Conservation (phyloP, 2,329 filamentous ascomycete genomes). For the Blumeriella jaapii region DNA sequence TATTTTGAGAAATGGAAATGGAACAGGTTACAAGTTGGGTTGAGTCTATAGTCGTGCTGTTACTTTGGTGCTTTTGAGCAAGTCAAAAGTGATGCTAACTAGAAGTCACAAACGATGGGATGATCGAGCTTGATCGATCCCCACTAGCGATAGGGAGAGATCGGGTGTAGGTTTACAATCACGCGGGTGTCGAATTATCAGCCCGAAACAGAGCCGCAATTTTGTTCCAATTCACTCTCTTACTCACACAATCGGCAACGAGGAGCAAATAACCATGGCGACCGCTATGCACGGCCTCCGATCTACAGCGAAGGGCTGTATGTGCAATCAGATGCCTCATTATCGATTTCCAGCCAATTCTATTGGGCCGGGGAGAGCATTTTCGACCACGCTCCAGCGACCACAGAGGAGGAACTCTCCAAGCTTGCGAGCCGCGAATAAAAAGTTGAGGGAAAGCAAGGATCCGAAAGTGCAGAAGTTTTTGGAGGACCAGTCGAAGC, state of each 20-base stretch:
- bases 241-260: not conserved
- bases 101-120: no score
- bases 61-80: no score
- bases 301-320: conserved; percentile 20
- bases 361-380: conserved; percentile 17
- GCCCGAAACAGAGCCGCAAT: no score
- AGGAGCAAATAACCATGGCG: conserved; percentile 18
- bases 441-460: conserved; percentile 9
- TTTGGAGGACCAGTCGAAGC: not conserved
- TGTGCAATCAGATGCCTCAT: conserved; percentile 12
- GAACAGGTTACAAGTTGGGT: no score
- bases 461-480: conserved; percentile 3
- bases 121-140: no score
- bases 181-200: conserved; percentile 3
- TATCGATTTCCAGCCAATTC: conserved; percentile 10
- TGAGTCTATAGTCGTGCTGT: no score
- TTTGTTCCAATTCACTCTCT: no score
- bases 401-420: conserved; percentile 9
- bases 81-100: no score
- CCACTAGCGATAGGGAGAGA: not conserved
- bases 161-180: not conserved
- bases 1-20: not conserved
- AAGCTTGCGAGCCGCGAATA: no score
- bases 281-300: conserved; percentile 24
- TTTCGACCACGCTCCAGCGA: conserved; percentile 17